Evolutionary conservation across 1,284 basidiomycete species (phyloP).

Genomic region (Tilletia horrida): DNA sequence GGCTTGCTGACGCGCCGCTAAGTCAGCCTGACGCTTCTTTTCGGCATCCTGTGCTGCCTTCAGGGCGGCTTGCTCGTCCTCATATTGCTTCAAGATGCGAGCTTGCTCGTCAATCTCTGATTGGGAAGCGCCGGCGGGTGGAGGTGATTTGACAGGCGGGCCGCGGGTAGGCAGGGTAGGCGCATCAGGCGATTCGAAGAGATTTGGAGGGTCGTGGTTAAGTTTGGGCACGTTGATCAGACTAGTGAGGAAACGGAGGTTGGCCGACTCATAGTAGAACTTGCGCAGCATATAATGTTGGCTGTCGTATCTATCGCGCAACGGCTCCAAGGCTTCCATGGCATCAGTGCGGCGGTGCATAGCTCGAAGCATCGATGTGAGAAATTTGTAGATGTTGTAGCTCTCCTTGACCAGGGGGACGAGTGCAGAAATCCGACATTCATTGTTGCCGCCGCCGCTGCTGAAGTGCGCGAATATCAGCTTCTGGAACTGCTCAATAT

Average conservation of each 20-base stretch:
- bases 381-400: slow-evolving; percentile 55
- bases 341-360: slow-evolving; percentile 55
- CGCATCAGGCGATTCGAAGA: slow-evolving; percentile 51
- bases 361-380: slow-evolving; percentile 54
- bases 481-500: slow-evolving; percentile 54
- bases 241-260: slow-evolving; percentile 53
- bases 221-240: slow-evolving; percentile 55
- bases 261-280: slow-evolving; percentile 55
- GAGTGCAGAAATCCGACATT: slow-evolving; percentile 53
- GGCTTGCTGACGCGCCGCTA: slow-evolving; percentile 74
- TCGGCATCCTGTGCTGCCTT: slow-evolving; percentile 76
- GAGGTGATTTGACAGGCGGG: slow-evolving; percentile 31
- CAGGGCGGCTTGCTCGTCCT: slow-evolving; percentile 84
- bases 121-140: slow-evolving; percentile 43
- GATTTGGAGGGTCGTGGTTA: slow-evolving; percentile 53
- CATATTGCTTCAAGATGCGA: slow-evolving; percentile 91
- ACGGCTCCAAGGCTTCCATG: slow-evolving; percentile 51
- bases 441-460: slow-evolving; percentile 48
- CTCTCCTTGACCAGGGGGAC: slow-evolving; percentile 54
- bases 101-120: slow-evolving; percentile 85
- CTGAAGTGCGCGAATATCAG: slow-evolving; percentile 52
- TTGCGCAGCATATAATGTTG: slow-evolving; percentile 52
- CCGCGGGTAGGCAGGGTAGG: slow-evolving; percentile 22
- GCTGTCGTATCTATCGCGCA: slow-evolving; percentile 50
- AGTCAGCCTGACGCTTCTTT: slow-evolving; percentile 71